Evolutionary conservation across 192 early-diverging fungal species (phyloP).

Genomic region (Lunasporangiospora selenospora): DNA sequence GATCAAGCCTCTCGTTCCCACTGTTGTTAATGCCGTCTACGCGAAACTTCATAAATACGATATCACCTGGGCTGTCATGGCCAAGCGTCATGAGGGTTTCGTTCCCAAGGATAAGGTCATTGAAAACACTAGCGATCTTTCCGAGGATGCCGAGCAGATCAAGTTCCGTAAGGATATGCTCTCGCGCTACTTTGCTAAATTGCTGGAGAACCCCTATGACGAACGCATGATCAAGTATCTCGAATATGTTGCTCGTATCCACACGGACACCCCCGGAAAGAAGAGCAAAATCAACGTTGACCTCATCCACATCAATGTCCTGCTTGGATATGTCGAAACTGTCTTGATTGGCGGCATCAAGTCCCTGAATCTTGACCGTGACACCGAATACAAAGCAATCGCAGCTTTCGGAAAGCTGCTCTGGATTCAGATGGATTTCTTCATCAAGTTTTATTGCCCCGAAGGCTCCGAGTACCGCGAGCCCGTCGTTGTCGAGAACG

Average conservation of each 20-base stretch:
- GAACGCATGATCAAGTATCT: constrained; percentile 73
- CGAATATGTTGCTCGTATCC: constrained; percentile 83
- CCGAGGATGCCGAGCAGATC: constrained; percentile 72
- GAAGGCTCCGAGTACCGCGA: constrained; percentile 53
- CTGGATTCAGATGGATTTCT: constrained; percentile 88
- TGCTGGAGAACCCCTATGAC: constrained; percentile 58
- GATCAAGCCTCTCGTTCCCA: constrained; percentile 71
- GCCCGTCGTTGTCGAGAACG: constrained; percentile 37
- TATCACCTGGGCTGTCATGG: constrained; percentile 75
- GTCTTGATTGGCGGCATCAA: constrained; percentile 61
- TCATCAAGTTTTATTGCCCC: constrained; percentile 75
- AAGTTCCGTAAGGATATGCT: constrained; percentile 83
- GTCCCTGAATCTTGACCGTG: constrained; percentile 59
- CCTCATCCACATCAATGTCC: constrained; percentile 80
- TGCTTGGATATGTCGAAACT: constrained; percentile 71
- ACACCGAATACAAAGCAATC: constrained; percentile 60
- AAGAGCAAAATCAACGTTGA: constrained; percentile 83
- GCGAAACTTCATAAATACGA: constrained; percentile 72
- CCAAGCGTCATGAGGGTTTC: constrained; percentile 71
- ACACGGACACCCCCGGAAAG: constrained; percentile 75
- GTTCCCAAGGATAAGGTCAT: constrained; percentile 38
- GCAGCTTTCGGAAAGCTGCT: constrained; percentile 82
- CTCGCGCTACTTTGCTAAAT: constrained; percentile 71
- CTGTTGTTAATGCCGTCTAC: constrained; percentile 83
- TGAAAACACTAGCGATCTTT: constrained; percentile 51